Base-by-base conservation (phyloP, 2,329 filamentous ascomycete species). In the Neopestalotiopsis rosae region DNA sequence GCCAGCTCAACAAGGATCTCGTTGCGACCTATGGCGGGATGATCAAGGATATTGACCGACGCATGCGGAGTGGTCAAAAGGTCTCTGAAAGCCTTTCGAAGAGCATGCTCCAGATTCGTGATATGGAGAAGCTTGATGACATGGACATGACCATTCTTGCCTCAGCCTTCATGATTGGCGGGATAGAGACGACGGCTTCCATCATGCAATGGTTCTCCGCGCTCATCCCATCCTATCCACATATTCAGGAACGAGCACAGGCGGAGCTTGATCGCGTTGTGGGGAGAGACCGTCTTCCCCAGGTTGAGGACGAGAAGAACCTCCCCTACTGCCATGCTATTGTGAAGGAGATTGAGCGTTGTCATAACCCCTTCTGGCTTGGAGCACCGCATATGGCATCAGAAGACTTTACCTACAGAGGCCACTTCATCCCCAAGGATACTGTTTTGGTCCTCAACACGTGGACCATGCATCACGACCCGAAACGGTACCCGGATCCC, bases 401-500 rank as follows among this genome's bases (percentile, higher is more conserved):
- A 4, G 58, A 61, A 24, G 73, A 74, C 12, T 69, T 73, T 32
- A 42, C 42, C 2, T 69, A 71, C 4, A 68, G 69, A 12, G 71
- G 68, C 5, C 24, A 28, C 4, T 59, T 59, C 83, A 38, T 38
- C 34, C 34, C 34, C 6, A 79, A 80, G 12, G 81, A 68, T 78
- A 78, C 10, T 72, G 80, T 2, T 75, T 73, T 3, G 68, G 84
- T 38, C 69, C 83, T 24, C 65, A 77, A 40, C 81, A 81, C 63
- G 69, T 76, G 79, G 79, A 75, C 75, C 10, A 77, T 82, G n/a
- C 76, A 81, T 67, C 75, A 76, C 63, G 80, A 84, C 67, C 69
- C 73, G 1, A 67, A 69, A 0, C 74, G 76, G 0, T 74, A 78
- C 68, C 65, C 75, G 14, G 71, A 79, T 13, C 79, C 78, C 0